phyloP scores from a whole-genome alignment of 176 grass and related monocot species.

The Phoenix dactylifera region DNA sequence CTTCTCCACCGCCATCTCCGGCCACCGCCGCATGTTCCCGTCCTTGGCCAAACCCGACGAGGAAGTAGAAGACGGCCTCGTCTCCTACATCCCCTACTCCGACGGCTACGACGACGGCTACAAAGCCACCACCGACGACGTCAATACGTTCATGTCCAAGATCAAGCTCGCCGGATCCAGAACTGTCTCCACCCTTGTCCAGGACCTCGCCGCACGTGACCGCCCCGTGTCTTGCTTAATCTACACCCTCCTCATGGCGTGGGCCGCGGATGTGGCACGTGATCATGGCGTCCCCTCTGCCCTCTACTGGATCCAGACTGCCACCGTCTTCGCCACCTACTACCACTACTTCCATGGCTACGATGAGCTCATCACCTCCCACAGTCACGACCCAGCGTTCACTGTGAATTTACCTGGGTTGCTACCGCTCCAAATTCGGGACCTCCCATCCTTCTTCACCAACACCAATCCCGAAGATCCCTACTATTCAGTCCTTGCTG shows the following conservation, averaged over 20 bases:
- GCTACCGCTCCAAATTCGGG: conserved; percentile 31
- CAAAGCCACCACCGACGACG: neutral
- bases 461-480: conserved; percentile 20
- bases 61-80: conserved; percentile 10
- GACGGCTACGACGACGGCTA: conserved; percentile 33
- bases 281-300: conserved; percentile 13
- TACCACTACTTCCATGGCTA: conserved; percentile 56
- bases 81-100: conserved; percentile 26
- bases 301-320: conserved; percentile 45
- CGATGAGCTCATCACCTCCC: conserved; percentile 20
- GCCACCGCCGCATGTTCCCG: conserved; percentile 29
- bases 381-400: conserved; percentile 26
- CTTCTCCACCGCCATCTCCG: conserved; percentile 11
- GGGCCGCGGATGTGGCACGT: conserved; percentile 29
- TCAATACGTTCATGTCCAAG: neutral
- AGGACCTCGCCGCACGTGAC: conserved; percentile 21
- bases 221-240: conserved; percentile 45
- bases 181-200: conserved; percentile 20
- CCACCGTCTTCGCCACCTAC: conserved; percentile 36
- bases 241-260: conserved; percentile 28
- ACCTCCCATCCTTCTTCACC: conserved; percentile 47
- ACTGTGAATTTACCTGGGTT: conserved; percentile 33
- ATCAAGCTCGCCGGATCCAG: neutral
- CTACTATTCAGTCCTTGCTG: conserved; percentile 8
- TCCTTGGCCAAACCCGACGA: neutral